Base-by-base conservation (phyloP, 768 basidiomycete genomes). In the Amanita thiersii region DNA sequence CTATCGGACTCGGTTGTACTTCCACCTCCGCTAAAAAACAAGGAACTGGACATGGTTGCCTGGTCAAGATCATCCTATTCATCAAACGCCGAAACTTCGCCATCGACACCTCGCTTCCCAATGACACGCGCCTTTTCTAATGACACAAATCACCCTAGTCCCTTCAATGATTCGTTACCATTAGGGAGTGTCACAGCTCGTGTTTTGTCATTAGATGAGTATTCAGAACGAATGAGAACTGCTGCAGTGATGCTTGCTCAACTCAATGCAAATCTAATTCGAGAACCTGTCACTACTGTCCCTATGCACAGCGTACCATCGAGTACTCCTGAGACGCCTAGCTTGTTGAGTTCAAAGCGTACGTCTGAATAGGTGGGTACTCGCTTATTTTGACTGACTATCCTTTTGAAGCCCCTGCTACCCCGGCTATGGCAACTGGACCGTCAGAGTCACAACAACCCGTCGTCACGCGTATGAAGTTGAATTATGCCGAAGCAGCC, bases 201-300 rank as follows among this genome's bases (percentile, higher is more conserved):
- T 15, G 55, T 63, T 6, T 64, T 98, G 10, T 90, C 92, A 0
- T 67, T 99, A 17, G 94, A 99, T 52, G 94, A 99, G 51, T 99
- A 99, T 63, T 94, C 94, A 1, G 91, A 97, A 50, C 79, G 96
- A 38, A 99, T 99, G 96, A 80, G 90, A 5, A 96, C 92, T 7
- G 96, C 96, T 7, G 96, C 96, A 7, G 83, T 98, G 47, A 97
- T 99, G 96, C 80, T 99, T 20, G 82, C 96, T 1, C 96, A 99
- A 60, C 73, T 99, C 36, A 96, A 92, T 52, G 82, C 90, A 1
- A 88, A 73, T 52, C 69, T 85, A 38, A 65, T 74, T 21, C 73
- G 77, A 47, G 82, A 85, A 51, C 60, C 70, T 18, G 52, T 66
- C 3, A 62, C 60, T 48, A 30, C 40, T 47, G 28, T 51, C 15